Percentiles rank a stretch among this genome's conserved stretches.
Conservation (phyloP, 78 protist species). For the Cavenderia fasciculata region DNA sequence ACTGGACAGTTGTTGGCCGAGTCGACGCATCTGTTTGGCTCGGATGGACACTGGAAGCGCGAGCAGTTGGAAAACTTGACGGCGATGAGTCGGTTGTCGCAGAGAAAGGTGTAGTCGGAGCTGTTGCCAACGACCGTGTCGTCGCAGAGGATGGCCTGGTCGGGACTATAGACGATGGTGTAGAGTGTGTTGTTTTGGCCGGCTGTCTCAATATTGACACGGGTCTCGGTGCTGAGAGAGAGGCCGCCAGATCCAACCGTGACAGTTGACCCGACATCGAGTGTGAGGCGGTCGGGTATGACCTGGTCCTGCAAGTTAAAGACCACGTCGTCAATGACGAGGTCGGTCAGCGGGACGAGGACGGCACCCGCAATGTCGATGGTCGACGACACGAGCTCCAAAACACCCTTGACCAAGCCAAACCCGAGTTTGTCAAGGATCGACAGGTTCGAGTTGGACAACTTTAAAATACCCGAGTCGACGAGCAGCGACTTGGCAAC, state of each 20-base stretch:
- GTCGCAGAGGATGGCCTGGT: not conserved
- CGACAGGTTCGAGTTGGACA: not conserved
- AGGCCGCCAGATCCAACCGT: too few relatives aligned
- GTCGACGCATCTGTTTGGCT: not conserved
- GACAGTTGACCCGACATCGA: not conserved
- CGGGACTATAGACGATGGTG: constrained; percentile 5
- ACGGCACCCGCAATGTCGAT: not conserved
- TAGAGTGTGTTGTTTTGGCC: not conserved
- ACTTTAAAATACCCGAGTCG: not conserved
- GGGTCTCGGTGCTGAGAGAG: not conserved
- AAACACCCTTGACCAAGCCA: not conserved
- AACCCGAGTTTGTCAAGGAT: not conserved
- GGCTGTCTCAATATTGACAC: not conserved
- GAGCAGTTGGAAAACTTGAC: constrained; percentile 28
- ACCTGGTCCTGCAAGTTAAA: not conserved
- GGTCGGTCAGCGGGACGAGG: too few relatives aligned
- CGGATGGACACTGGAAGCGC: not conserved
- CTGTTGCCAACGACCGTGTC: not conserved
- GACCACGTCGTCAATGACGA: not conserved
- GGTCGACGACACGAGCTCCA: not conserved
- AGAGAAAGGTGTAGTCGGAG: constrained; percentile 18
- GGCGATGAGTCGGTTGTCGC: constrained; percentile 20
- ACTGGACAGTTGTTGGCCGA: constrained; percentile 2
- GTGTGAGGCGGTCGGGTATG: not conserved
- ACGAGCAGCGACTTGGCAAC: not conserved